phyloP scores from a whole-genome alignment of 2,329 filamentous ascomycete genomes.

The Clarireedia monteithiana region DNA sequence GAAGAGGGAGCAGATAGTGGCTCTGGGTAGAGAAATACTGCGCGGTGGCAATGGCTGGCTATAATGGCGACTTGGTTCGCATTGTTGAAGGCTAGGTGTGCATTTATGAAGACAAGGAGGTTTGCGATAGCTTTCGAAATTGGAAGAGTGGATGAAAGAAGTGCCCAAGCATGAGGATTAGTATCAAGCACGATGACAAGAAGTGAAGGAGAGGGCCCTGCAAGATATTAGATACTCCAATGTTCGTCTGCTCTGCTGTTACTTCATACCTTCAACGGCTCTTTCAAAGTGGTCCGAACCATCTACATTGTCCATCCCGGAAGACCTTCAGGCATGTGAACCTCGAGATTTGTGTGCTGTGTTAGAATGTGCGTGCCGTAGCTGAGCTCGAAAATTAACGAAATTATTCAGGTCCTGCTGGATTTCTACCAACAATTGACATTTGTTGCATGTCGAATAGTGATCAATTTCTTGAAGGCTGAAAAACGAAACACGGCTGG shows the following conservation, averaged over 20 bases:
- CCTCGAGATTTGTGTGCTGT: not conserved
- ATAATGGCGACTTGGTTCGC: conserved; percentile 88
- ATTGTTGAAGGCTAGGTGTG: conserved; percentile 89
- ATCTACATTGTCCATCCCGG: conserved; percentile 58
- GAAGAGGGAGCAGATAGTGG: conserved; percentile 33
- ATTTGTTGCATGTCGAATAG: no score
- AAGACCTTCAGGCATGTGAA: conserved; percentile 18
- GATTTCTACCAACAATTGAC: no score
- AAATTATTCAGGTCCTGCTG: no score
- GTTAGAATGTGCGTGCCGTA: not conserved
- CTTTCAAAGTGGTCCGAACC: conserved; percentile 47
- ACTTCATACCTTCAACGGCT: conserved; percentile 36
- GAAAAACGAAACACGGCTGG: not conserved
- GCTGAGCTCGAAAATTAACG: no score
- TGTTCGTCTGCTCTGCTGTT: not conserved
- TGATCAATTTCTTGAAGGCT: not conserved
- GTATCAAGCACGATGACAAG: conserved; percentile 90
- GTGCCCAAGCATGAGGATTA: conserved; percentile 89
- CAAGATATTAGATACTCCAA: conserved; percentile 10
- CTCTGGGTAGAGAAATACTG: conserved; percentile 81
- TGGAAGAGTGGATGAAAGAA: conserved; percentile 65
- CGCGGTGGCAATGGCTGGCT: conserved; percentile 79
- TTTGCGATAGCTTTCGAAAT: conserved; percentile 80
- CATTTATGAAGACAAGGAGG: conserved; percentile 93
- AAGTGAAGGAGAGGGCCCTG: conserved; percentile 64